Percentiles rank a stretch among this genome's conserved stretches.
Conservation (phyloP, 768 basidiomycete genomes). For the Jaapia argillacea region DNA sequence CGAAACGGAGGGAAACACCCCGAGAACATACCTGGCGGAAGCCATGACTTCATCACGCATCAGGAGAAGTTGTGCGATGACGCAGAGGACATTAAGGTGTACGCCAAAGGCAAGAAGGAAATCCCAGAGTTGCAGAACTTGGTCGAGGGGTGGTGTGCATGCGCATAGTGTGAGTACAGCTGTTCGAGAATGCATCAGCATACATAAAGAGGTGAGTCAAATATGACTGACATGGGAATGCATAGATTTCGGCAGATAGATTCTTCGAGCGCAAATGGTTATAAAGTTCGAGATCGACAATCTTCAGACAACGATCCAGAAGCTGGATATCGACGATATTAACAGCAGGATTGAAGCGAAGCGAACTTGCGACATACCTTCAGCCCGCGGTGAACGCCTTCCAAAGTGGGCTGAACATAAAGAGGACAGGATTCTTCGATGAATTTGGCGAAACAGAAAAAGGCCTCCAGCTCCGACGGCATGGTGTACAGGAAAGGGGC, state of each 20-base stretch:
- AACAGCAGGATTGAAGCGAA: slow-evolving; percentile 1
- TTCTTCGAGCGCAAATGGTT: slow-evolving; percentile 79
- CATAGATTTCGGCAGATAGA: slow-evolving; percentile 91
- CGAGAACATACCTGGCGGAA: slow-evolving; percentile 61
- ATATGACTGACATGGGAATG: slow-evolving; percentile 77
- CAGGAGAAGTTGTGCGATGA: slow-evolving; percentile 88
- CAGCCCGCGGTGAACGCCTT: slow-evolving; percentile 90
- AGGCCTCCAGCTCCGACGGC: slow-evolving; percentile 97
- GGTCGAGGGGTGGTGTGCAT: slow-evolving; percentile 91
- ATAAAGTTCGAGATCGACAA: slow-evolving; percentile 84
- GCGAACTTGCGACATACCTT: slow-evolving; percentile 49
- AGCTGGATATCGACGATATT: no score
- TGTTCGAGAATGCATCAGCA: slow-evolving; percentile 18
- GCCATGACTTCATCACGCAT: slow-evolving; percentile 88
- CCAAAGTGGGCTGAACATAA: slow-evolving; percentile 94
- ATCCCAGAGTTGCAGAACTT: slow-evolving; percentile 95
- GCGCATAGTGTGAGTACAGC: slow-evolving; percentile 93
- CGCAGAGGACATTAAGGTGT: slow-evolving; percentile 92
- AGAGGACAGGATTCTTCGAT: slow-evolving; percentile 91
- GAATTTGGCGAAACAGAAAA: slow-evolving; percentile 93
- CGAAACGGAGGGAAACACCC: background rate
- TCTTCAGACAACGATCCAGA: slow-evolving; percentile 83
- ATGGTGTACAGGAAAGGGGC: slow-evolving; percentile 97
- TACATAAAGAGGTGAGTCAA: slow-evolving; percentile 1
- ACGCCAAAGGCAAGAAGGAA: slow-evolving; percentile 95